Base-by-base conservation (phyloP, 208 protist genomes). In the Leishmania amazonensis region DNA sequence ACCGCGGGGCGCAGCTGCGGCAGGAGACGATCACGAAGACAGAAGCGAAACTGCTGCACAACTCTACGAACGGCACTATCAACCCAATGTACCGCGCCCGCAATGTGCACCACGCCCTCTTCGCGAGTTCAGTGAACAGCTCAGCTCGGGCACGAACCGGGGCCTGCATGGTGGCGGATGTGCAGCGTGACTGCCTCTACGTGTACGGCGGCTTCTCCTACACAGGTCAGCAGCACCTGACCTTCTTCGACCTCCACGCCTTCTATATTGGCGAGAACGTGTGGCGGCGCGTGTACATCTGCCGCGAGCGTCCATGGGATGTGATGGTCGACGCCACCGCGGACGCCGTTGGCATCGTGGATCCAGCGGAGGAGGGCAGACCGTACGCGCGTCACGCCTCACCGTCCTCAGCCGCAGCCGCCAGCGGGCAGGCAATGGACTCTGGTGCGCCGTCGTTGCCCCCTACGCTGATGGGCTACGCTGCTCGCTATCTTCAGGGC, bases 121-220 rank as follows among this genome's bases (percentile, higher is more conserved):
- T 82, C 68, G 53, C 78, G 7, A 85, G 71, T 47, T 65, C 78
- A 13, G 40, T 58, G 45, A 93, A 93, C 81, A 87, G 83, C 84
- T 90, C 91, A 1, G 91, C 91, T 13, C 78, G 65, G 21, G 85
- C 84, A 38, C 90, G 92, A 11, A 95, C 92, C 5, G 92, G 92
- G 0, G 84, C 85, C 7, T 83, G 83, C 47, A 93, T 95, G 90
- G 84, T 87, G 15, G 77, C 77, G 28, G 88, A 91, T 58, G 57
- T 54, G 28, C 65, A 68, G 51, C 85, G 87, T 1, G 74, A 84
- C 38, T 88, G 88, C 76, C 72, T 95, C 60, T 91, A 92, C 85
- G 51, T 95, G 15, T 86, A 88, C 81, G 92, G 92, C 80, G 92
- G 92, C 21, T 95, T 94, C 80, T 79, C 84, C 47, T 84, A 90